Percentiles rank a stretch among this genome's conserved stretches.
Conservation (phyloP, 148 eudicot species). For the Suaeda aralocaspica region DNA sequence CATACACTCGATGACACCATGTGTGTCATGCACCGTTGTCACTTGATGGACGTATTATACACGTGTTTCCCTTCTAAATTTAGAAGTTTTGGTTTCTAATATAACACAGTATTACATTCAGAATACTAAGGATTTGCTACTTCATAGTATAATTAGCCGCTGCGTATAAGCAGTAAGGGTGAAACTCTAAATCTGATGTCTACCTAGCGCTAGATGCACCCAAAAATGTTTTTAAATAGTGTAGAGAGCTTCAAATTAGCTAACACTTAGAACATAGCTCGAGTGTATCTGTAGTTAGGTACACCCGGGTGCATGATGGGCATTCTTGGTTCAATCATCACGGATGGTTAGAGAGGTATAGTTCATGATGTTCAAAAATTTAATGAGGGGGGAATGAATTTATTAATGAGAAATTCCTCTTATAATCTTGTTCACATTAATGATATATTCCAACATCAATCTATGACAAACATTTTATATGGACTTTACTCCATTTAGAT, state of each 20-base stretch:
- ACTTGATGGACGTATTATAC: background rate
- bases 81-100: background rate
- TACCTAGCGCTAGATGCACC: background rate
- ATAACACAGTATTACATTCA: background rate
- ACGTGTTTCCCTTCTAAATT: background rate
- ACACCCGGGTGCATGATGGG: background rate
- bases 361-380: background rate
- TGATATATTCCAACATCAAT: conserved; percentile 23
- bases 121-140: background rate
- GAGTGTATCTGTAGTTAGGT: background rate
- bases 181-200: background rate
- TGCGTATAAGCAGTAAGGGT: background rate
- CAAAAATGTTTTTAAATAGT: background rate
- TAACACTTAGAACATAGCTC: background rate
- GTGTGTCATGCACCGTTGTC: background rate
- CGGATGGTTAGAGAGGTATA: background rate
- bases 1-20: background rate
- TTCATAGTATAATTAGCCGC: background rate
- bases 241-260: background rate
- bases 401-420: background rate
- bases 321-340: background rate
- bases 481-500: background rate
- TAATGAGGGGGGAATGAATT: background rate
- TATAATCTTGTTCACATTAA: conserved; percentile 9
- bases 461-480: conserved; percentile 12